A percentile compares a stretch with the other conserved stretches of the same genome.
Evolutionary conservation across 1,284 basidiomycete species (phyloP).

Genomic region (Cyathus pygmaeus): DNA sequence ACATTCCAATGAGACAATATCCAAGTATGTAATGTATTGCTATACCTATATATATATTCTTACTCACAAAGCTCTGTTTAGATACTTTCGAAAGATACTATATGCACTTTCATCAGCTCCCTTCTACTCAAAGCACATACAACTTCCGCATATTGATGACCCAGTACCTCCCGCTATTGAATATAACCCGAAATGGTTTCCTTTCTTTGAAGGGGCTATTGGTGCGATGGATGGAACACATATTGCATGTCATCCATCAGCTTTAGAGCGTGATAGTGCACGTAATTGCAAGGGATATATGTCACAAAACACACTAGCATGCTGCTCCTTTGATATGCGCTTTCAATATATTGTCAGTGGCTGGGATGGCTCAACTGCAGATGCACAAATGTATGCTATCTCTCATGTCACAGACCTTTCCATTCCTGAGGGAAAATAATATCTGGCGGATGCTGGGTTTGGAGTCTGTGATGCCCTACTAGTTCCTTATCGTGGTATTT

Average conservation of each 20-base stretch:
- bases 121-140: conserved; percentile 39
- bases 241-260: conserved; percentile 34
- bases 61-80: conserved; percentile 5
- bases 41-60: background rate
- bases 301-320: conserved; percentile 47
- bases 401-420: conserved; percentile 33
- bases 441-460: conserved; percentile 54
- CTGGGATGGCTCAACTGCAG: conserved; percentile 47
- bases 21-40: conserved; percentile 11
- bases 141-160: conserved; percentile 26
- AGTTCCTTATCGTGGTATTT: conserved; percentile 37
- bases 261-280: conserved; percentile 22
- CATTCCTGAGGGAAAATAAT: conserved; percentile 42
- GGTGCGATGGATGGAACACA: conserved; percentile 54
- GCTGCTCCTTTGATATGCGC: conserved; percentile 34
- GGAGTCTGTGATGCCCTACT: conserved; percentile 39
- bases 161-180: conserved; percentile 28
- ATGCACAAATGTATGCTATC: conserved; percentile 37
- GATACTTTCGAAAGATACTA: conserved; percentile 34
- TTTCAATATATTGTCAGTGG: conserved; percentile 48
- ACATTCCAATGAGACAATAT: conserved; percentile 18
- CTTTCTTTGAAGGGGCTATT: conserved; percentile 46
- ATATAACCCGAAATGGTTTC: conserved; percentile 43
- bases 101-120: conserved; percentile 20
- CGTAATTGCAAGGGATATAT: conserved; percentile 46